A percentile compares a stretch with the other conserved stretches of the same genome.
Evolutionary conservation across 495 filamentous ascomycete species (phyloP).

Genomic region (Penicillium samsonianum): DNA sequence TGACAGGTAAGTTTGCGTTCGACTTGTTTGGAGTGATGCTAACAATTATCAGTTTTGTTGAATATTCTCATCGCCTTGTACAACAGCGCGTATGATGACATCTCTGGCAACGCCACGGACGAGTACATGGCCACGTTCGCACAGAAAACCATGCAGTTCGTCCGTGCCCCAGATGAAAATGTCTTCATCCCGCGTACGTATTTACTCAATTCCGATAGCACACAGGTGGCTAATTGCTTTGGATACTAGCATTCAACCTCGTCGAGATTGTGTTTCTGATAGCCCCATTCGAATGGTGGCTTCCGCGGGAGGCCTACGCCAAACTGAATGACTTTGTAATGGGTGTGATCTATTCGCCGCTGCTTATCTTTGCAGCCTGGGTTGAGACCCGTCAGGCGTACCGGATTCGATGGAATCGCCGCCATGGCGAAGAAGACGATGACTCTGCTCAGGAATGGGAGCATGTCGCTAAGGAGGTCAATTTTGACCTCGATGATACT

Average conservation of each 20-base stretch:
- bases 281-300: slow-evolving; percentile 94
- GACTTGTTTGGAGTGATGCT: slow-evolving; percentile 15
- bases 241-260: slow-evolving; percentile 73
- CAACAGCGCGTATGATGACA: slow-evolving; percentile 94
- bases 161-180: slow-evolving; percentile 95
- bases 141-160: slow-evolving; percentile 92
- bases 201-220: too few relatives aligned
- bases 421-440: slow-evolving; percentile 84
- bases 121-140: slow-evolving; percentile 91
- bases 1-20: slow-evolving; percentile 57
- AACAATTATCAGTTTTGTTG: slow-evolving; percentile 61
- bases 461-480: slow-evolving; percentile 66
- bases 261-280: slow-evolving; percentile 81
- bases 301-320: slow-evolving; percentile 66
- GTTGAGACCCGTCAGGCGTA: slow-evolving; percentile 71
- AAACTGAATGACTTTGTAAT: slow-evolving; percentile 84
- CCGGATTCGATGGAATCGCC: slow-evolving; percentile 69
- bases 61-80: slow-evolving; percentile 97
- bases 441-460: slow-evolving; percentile 92
- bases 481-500: slow-evolving; percentile 77
- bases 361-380: slow-evolving; percentile 76
- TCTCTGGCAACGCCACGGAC: slow-evolving; percentile 90
- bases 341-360: slow-evolving; percentile 79
- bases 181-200: slow-evolving; percentile 82
- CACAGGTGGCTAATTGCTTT: neutral